Percentiles rank a stretch among this genome's conserved stretches.
phyloP scores from a whole-genome alignment of 2,329 filamentous ascomycete species.

The Cyphellophora attinorum region DNA sequence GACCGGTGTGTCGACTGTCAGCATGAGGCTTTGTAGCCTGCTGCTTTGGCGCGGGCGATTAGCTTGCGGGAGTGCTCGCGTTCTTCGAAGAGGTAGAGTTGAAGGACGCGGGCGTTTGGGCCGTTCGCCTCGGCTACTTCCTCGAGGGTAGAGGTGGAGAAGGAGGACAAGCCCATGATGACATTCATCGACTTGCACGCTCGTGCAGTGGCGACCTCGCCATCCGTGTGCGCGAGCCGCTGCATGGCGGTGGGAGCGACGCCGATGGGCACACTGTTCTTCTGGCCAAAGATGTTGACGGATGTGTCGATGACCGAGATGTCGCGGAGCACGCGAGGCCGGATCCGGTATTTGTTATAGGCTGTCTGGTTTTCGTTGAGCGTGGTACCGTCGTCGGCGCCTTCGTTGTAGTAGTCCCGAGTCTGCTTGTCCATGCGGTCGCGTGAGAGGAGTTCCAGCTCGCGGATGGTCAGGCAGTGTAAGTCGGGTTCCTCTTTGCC shows the following conservation, averaged over 20 bases:
- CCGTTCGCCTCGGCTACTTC: conserved; percentile 31
- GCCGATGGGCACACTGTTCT: conserved; percentile 36
- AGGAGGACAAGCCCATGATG: conserved; percentile 35
- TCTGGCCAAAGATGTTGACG: conserved; percentile 31
- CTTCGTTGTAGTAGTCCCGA: conserved; percentile 44
- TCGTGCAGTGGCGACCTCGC: conserved; percentile 37
- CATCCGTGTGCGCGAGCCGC: conserved; percentile 37
- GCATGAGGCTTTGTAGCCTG: conserved; percentile 41
- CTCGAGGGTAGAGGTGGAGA: conserved; percentile 30
- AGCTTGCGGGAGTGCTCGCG: conserved; percentile 28
- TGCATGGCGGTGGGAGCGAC: conserved; percentile 44
- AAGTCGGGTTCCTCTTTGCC: conserved; percentile 19
- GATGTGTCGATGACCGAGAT: conserved; percentile 28
- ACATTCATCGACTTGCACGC: conserved; percentile 30
- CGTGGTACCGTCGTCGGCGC: conserved; percentile 28
- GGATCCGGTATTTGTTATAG: conserved; percentile 26
- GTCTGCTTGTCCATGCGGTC: conserved; percentile 20
- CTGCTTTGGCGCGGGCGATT: conserved; percentile 28
- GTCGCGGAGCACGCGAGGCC: conserved; percentile 29
- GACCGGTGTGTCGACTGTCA: conserved; percentile 43
- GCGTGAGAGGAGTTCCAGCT: conserved; percentile 29
- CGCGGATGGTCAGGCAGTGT: conserved; percentile 32
- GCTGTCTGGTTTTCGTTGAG: conserved; percentile 17
- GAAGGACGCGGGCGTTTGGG: conserved; percentile 30
- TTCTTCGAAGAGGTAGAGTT: conserved; percentile 42